These are phyloP conservation scores for Mycena vitilis DNA, from an alignment of 768 basidiomycete species.

Conservation along the genomic window DNA sequence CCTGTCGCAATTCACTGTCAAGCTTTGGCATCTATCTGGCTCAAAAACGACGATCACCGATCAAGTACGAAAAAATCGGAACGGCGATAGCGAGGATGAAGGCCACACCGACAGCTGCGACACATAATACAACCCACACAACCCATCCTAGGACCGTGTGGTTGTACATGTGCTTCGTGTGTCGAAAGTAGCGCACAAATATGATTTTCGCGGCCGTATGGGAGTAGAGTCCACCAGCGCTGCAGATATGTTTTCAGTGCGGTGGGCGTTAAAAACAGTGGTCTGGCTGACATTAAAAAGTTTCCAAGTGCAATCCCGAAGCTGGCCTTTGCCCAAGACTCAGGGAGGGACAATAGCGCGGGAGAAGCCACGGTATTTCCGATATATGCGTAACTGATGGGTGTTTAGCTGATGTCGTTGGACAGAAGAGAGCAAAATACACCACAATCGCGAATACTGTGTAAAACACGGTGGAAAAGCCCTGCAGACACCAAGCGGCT, in stretches of 20 bases:
- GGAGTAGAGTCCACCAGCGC: slow-evolving; percentile 58
- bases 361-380: slow-evolving; percentile 61
- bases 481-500: slow-evolving; percentile 68
- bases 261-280: slow-evolving; percentile 21
- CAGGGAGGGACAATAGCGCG: slow-evolving; percentile 59
- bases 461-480: slow-evolving; percentile 64
- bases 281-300: slow-evolving; percentile 55
- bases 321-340: slow-evolving; percentile 60
- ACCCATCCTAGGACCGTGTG: slow-evolving; percentile 64
- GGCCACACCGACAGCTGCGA: slow-evolving; percentile 52
- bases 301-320: slow-evolving; percentile 63
- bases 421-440: slow-evolving; percentile 27
- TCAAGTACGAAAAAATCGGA: slow-evolving; percentile 66
- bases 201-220: slow-evolving; percentile 67
- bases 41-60: slow-evolving; percentile 38
- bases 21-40: background rate
- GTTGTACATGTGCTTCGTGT: slow-evolving; percentile 59
- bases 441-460: slow-evolving; percentile 56
- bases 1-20: slow-evolving; percentile 34
- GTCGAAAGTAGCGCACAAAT: slow-evolving; percentile 63
- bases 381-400: slow-evolving; percentile 56
- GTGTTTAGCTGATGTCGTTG: background rate
- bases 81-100: slow-evolving; percentile 63
- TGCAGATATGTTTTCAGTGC: slow-evolving; percentile 30
- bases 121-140: slow-evolving; percentile 58